Base-by-base conservation (phyloP, 1,284 basidiomycete genomes). In the Tetrapyrgos nigripes region DNA sequence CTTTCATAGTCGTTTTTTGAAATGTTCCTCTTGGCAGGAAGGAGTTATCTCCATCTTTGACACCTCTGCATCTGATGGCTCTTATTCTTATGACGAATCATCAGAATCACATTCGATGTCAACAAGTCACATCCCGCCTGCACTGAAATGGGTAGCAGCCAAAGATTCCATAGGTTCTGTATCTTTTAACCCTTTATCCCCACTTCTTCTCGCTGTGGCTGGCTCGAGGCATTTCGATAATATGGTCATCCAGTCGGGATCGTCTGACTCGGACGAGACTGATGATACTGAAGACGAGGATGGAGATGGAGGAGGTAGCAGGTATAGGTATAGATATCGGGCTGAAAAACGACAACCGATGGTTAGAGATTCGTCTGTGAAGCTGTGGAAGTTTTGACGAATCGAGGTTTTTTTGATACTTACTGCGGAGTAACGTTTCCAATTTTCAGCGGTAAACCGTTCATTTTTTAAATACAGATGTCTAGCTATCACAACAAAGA, bases 91-190 rank as follows among this genome's bases (percentile, higher is more conserved):
- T 51, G 55, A 50, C 52, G 21, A 53, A 61, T n/a, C n/a, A n/a
- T n/a, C n/a, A n/a, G n/a, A 47, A 53, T 64, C 57, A 50, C 31
- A 9, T 4, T 45, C 54, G 44, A 63, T 37, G 21, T 61, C 33
- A n/a, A 51, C 68, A 29, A 26, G 17, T n/a, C 72, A 73, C 21
- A 58, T 40, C 13, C 64, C 73, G 28, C 14, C 37, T 48, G 13
- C 21, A 21, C 53, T 19, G 6, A 50, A 55, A 17, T 43, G 1
- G 55, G 40, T 21, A 13, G 35, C 29, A 19, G 24, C 33, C 33
- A 21, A 21, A 88, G 88, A 92, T 67, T 79, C 87, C 4, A 68
- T 91, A 14, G 85, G 87, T 1, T 83, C 84, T 2, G 83, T 87
- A 0, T 71, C 79, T 0, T 89, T 92, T 62, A 87, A 91, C 62